phyloP scores from a whole-genome alignment of 73 alveolate species.

The Diophrys appendiculata region DNA sequence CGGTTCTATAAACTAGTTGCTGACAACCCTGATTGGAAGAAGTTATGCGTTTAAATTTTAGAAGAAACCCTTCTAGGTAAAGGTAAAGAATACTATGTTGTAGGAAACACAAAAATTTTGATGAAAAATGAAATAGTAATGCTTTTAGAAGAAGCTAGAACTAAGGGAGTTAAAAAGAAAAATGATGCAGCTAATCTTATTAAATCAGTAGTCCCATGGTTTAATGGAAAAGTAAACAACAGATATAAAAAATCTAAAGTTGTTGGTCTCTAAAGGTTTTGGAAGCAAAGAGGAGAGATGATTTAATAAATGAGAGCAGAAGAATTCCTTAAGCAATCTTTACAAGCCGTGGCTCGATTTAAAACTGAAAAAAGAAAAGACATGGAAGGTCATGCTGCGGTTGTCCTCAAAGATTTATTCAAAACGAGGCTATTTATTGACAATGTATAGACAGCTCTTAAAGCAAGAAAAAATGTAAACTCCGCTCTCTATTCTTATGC shows the following conservation, averaged over 20 bases:
- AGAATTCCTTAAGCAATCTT: slow-evolving; percentile 32
- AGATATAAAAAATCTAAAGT: slow-evolving; percentile 27
- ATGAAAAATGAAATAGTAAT: slow-evolving; percentile 46
- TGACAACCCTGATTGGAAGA: slow-evolving; percentile 52
- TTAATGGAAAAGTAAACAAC: slow-evolving; percentile 16
- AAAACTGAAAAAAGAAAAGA: slow-evolving; percentile 54
- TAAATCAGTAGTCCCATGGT: slow-evolving; percentile 12
- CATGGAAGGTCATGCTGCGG: slow-evolving; percentile 38
- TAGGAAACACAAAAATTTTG: slow-evolving; percentile 55
- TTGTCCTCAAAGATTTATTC: slow-evolving; percentile 33
- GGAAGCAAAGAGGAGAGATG: slow-evolving; percentile 39
- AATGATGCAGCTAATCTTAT: slow-evolving; percentile 35
- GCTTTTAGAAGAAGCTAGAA: slow-evolving; percentile 50
- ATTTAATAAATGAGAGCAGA: slow-evolving; percentile 9
- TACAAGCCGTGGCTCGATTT: slow-evolving; percentile 11
- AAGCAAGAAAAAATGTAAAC: slow-evolving; percentile 25
- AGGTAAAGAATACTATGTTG: slow-evolving; percentile 40
- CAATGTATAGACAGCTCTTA: slow-evolving; percentile 14
- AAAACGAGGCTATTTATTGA: slow-evolving; percentile 29
- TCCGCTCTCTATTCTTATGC: slow-evolving; percentile 24
- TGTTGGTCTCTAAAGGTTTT: slow-evolving; percentile 18
- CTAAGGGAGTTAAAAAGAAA: slow-evolving; percentile 32
- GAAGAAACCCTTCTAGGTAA: slow-evolving; percentile 27
- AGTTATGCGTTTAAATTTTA: slow-evolving; percentile 9
- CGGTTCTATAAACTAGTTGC: slow-evolving; percentile 42